Base-by-base conservation (phyloP, 2,329 filamentous ascomycete genomes). In the Fusarium nygamai region DNA sequence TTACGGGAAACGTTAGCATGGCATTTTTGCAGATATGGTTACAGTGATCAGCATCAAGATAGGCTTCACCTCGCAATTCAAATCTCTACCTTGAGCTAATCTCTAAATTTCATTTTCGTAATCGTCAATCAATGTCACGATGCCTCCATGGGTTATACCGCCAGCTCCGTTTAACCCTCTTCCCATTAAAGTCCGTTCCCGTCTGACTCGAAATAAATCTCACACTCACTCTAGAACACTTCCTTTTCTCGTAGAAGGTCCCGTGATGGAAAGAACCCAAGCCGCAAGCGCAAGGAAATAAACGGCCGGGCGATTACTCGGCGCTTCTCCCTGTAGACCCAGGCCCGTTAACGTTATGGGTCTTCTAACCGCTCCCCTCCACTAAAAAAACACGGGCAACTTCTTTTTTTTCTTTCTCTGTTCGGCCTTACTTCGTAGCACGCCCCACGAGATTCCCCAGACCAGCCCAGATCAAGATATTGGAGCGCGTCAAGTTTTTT, bases 251-350 rank as follows among this genome's bases (percentile, higher is more conserved):
- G 44, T 47, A 47, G 44, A 47, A 48, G 48, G 68, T 64, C 61
- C 68, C 64, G 58, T 70, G 67, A 63, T 31, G 50, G 41, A 17
- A 22, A 17, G 13, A 12, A 33, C 38, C 50, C 20, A 38, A 38
- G 51, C 51, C 48, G 48, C 48, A 20, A 47, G 60, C 51, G 51
- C 51, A 41, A 62, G 63, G 73, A 47, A 71, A 74, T 70, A 62
- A 74, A 73, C 73, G 75, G 75, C 71, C 80, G 81, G 81, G 80
- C 81, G 71, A 75, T 82, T 82, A 79, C 81, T 82, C 80, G 81
- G 81, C 81, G 81, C 81, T 82, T 82, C 80, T 82, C 59, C 61
- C 56, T 61, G 39, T 22, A 27, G 41, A 34, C 43, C 41, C 57
- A 56, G 51, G 34, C 51, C 76, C 73, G 73, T 67, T 74, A 76